Evolutionary conservation across 2,329 filamentous ascomycete species (phyloP), one percentile per base, ranked within the genome.

Genomic region (Diplodia corticola): DNA sequence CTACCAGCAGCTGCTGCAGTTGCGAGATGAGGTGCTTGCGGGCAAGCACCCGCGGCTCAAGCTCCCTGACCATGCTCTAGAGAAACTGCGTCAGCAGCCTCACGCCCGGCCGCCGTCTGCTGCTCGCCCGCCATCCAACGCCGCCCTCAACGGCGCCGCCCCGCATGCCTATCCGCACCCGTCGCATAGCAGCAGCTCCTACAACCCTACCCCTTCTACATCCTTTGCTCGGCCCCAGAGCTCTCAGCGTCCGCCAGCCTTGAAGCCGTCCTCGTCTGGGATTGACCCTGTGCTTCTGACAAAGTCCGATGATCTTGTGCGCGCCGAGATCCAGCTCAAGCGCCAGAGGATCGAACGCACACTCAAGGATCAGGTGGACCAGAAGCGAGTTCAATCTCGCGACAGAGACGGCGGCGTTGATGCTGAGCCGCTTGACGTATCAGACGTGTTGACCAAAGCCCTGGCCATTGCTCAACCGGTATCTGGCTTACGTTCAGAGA

Each of bases 231-330:
- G 64, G 69, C 51, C 64, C 40, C 22, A 55, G 33, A 60, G 54
- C 48, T 60, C 54, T 15, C 64, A 66, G 40, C 44, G 55, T 3
- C 54, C 64, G 3, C 35, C 48, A 24, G 50, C 22, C 15, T 17
- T 79, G 74, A 72, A 80, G 72, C 78, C 84, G 70, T 79, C 81
- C 67, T 85, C 84, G 69, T 87, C 88, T 68, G 88, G 89, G 77
- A 91, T 95, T 80, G 88, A 96, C 77, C 91, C 92, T 59, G 88
- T 96, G 68, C 84, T 96, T 71, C 84, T 96, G 77, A 89, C 91
- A 74, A 97, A 97, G 79, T 93, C 93, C 71, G 90, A 92, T 75
- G 88, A 91, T 75, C 83, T 96, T 71, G 88, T 95, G 75, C 90
- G 88, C 80, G 92, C 92, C 74, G 92, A 96, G 79, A 82, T 92